Evolutionary conservation across 208 protist species (phyloP), one percentile per base, ranked within the genome.

Genomic region (Acanthamoeba culbertsoni): DNA sequence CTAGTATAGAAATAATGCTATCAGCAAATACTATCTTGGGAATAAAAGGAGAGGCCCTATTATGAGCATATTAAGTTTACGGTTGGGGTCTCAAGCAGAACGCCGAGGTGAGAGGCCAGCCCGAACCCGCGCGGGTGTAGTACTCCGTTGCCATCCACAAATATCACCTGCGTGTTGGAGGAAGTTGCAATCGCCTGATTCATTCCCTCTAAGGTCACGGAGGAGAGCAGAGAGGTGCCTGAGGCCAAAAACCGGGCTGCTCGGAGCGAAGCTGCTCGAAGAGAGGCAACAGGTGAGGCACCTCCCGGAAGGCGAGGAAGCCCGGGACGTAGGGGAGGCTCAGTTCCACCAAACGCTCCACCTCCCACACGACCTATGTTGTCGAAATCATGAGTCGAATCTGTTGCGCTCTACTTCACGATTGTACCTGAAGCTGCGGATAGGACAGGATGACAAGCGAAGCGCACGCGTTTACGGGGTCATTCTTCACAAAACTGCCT

Each of bases 131-230:
- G 92, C 42, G 96, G 98, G 75, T 99, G 98, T 45, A 99, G 96
- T 3, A 98, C 96, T 3, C 99, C 99, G 89, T 99, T 99, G 20
- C 99, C 98, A 92, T 99, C 99, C 8, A 99, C 96, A 0, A 99
- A 55, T 31, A 99, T 91, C 16, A 99, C 86, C 68, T 99, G 97
- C 35, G 97, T n/a, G 63, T 7, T 5, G 55, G 23, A 7, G 23
- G 55, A n/a, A 63, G 12, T 63, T 7, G 55, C 23, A n/a, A 7
- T n/a, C n/a, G n/a, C n/a, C n/a, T n/a, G n/a, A n/a, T n/a, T 63
- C 7, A 26, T 14, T 33, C 55, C 55, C 5, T 5, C 23, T 14
- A 63, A 7, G 23, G 55, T 55, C 12, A 23, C 57, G 92, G 63
- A 75, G 35, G 18, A 10, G 35, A 20, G 53, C 57, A n/a, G n/a